These are phyloP conservation scores for Tulasnella sp. DNA, from an alignment of 768 basidiomycete species.

Conservation along the genomic window DNA sequence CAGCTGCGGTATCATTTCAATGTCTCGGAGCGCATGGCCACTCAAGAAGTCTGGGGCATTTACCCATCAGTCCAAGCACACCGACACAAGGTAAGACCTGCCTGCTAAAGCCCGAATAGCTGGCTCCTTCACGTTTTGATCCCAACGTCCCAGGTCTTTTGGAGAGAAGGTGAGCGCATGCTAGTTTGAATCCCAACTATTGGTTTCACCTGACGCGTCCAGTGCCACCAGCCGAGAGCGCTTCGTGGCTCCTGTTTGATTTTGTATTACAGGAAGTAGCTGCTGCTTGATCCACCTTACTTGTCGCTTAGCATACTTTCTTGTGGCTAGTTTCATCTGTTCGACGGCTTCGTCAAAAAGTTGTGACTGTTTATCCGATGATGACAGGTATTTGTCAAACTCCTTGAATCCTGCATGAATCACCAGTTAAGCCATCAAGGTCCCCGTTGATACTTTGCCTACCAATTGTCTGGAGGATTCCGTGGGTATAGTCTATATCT, in stretches of 20 bases:
- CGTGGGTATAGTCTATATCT: conserved; percentile 52
- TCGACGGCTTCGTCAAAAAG: conserved; percentile 47
- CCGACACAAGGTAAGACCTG: conserved; percentile 21
- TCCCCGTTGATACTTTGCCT: conserved; percentile 14
- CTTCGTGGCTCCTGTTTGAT: conserved; percentile 30
- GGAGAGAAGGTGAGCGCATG: not conserved
- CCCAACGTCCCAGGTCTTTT: conserved; percentile 50
- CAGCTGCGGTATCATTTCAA: too few relatives aligned
- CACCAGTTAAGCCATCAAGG: conserved; percentile 9
- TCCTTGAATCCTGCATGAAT: conserved; percentile 70
- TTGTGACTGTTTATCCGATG: conserved; percentile 28
- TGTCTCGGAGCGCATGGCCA: conserved; percentile 38
- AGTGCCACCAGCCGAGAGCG: conserved; percentile 42
- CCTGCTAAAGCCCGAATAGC: conserved; percentile 41
- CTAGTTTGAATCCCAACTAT: too few relatives aligned
- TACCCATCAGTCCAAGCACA: not conserved
- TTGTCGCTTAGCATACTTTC: conserved; percentile 85
- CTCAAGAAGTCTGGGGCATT: conserved; percentile 43
- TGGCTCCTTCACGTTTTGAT: conserved; percentile 37
- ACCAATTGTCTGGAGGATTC: conserved; percentile 95
- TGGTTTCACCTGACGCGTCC: conserved; percentile 53
- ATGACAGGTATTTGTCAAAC: conserved; percentile 55
- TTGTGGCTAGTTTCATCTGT: conserved; percentile 73
- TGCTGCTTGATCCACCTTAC: conserved; percentile 88
- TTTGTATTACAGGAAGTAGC: conserved; percentile 54